A percentile compares a stretch with the other conserved stretches of the same genome.
Evolutionary conservation across 2,329 filamentous ascomycete genomes (phyloP).

Genomic region (Triangularia verruculosa): DNA sequence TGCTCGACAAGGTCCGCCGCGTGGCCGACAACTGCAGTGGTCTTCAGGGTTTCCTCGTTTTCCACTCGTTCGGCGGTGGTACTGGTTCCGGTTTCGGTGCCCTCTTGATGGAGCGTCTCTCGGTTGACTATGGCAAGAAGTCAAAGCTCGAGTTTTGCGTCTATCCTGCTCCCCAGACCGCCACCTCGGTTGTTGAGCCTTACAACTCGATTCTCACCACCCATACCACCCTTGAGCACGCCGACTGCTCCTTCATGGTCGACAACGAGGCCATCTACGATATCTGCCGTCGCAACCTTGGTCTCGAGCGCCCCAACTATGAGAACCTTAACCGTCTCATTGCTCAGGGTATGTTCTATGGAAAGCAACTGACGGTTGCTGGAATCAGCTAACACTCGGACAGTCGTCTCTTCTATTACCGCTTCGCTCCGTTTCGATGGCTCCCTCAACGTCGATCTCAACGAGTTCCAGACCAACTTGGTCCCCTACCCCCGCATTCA

Average conservation of each 20-base stretch:
- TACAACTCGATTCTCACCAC: constrained; percentile 99
- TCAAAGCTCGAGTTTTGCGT: constrained; percentile 99
- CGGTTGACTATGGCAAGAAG: constrained; percentile 99
- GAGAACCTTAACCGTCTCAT: constrained; percentile 99
- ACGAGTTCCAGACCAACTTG: constrained; percentile 99
- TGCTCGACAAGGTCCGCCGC: constrained; percentile 94
- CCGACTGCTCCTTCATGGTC: constrained; percentile 99
- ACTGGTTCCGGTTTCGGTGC: constrained; percentile 98
- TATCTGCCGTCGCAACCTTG: constrained; percentile 96
- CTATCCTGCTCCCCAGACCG: constrained; percentile 95
- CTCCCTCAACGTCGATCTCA: constrained; percentile 97
- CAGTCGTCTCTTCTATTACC: constrained; percentile 97
- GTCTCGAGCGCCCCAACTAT: constrained; percentile 95
- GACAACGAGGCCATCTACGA: constrained; percentile 99
- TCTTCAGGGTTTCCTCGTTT: constrained; percentile 98
- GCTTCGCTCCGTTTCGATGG: constrained; percentile 97
- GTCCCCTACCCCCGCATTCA: constrained; percentile 98
- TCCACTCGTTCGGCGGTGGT: constrained; percentile 99
- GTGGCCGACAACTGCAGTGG: constrained; percentile 97
- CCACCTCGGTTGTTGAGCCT: constrained; percentile 96
- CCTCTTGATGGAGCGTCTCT: constrained; percentile 97
- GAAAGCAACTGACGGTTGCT: neutral
- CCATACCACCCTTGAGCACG: constrained; percentile 98
- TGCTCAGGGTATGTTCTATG: constrained; percentile 70
- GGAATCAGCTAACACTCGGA: constrained; percentile 29